A percentile compares a stretch with the other conserved stretches of the same genome.
Conservation (phyloP, 768 basidiomycete genomes). For the Pleurotus cornucopiae region DNA sequence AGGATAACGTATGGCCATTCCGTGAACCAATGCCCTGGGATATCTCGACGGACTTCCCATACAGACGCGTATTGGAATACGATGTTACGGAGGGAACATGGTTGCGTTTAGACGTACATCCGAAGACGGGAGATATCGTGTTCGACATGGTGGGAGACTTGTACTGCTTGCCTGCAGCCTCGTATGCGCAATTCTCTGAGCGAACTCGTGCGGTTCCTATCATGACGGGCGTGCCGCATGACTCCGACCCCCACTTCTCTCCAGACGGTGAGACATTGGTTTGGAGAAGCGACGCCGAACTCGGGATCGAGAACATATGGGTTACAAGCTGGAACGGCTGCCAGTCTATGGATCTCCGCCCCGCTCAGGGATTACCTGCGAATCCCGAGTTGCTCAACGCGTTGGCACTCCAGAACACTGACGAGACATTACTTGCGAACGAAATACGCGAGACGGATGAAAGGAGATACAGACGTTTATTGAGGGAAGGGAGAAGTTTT, state of each 20-base stretch:
- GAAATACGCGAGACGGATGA: constrained; percentile 49
- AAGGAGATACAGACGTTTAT: constrained; percentile 43
- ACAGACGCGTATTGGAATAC: constrained; percentile 61
- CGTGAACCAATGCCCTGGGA: constrained; percentile 63
- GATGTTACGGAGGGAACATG: constrained; percentile 74
- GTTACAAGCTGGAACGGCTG: constrained; percentile 66
- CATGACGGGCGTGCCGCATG: constrained; percentile 61
- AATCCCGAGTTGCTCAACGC: constrained; percentile 29
- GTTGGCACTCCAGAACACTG: constrained; percentile 30
- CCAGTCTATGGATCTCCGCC: constrained; percentile 50
- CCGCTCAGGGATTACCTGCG: constrained; percentile 13
- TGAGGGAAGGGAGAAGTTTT: constrained; percentile 51
- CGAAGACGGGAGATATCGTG: constrained; percentile 63
- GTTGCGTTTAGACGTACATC: constrained; percentile 71
- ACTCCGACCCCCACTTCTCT: constrained; percentile 72
- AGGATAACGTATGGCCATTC: constrained; percentile 58
- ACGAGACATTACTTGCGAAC: constrained; percentile 41
- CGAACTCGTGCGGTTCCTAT: constrained; percentile 48
- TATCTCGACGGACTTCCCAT: constrained; percentile 72
- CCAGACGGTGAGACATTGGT: constrained; percentile 60
- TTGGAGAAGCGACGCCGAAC: constrained; percentile 68
- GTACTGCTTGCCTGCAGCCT: constrained; percentile 58
- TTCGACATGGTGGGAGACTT: constrained; percentile 76
- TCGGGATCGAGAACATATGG: constrained; percentile 77
- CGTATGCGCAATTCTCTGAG: constrained; percentile 8